These are phyloP conservation scores for Penicillium turbatum DNA, from an alignment of 495 filamentous ascomycete species.

Conservation along the genomic window DNA sequence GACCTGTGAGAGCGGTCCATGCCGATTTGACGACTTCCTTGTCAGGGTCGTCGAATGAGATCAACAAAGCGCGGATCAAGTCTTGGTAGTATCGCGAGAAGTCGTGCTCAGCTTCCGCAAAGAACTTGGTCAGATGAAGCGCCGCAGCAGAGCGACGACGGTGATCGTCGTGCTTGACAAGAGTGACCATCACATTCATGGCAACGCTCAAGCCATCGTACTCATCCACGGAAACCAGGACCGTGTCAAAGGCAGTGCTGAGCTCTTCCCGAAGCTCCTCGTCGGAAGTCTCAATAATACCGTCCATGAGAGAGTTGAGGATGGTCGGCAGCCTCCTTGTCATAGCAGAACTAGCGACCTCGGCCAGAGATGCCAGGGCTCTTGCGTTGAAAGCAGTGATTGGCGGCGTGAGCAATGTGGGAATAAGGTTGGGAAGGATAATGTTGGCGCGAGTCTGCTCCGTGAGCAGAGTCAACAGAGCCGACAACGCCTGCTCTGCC, in stretches of 20 bases:
- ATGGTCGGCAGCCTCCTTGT: constrained; percentile 83
- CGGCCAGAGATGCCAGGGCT: constrained; percentile 84
- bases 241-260: constrained; percentile 73
- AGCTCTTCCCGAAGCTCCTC: constrained; percentile 71
- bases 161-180: constrained; percentile 92
- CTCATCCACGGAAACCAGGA: constrained; percentile 90
- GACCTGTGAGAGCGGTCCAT: constrained; percentile 82
- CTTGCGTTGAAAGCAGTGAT: constrained; percentile 92
- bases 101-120: constrained; percentile 73
- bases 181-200: constrained; percentile 84
- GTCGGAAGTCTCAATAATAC: constrained; percentile 74
- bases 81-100: constrained; percentile 94
- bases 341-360: constrained; percentile 85
- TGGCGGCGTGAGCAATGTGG: constrained; percentile 82
- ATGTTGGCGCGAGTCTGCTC: constrained; percentile 93
- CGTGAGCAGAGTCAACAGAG: constrained; percentile 85
- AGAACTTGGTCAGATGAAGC: constrained; percentile 82
- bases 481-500: constrained; percentile 87
- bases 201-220: constrained; percentile 90
- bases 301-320: constrained; percentile 89
- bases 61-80: constrained; percentile 79
- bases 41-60: constrained; percentile 88
- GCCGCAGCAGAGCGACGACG: constrained; percentile 72
- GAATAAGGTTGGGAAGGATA: constrained; percentile 92
- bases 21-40: constrained; percentile 82